A percentile compares a stretch with the other conserved stretches of the same genome.
These are phyloP conservation scores for Fusarium sp. DNA, from an alignment of 2,329 filamentous ascomycete species.

Conservation along the genomic window DNA sequence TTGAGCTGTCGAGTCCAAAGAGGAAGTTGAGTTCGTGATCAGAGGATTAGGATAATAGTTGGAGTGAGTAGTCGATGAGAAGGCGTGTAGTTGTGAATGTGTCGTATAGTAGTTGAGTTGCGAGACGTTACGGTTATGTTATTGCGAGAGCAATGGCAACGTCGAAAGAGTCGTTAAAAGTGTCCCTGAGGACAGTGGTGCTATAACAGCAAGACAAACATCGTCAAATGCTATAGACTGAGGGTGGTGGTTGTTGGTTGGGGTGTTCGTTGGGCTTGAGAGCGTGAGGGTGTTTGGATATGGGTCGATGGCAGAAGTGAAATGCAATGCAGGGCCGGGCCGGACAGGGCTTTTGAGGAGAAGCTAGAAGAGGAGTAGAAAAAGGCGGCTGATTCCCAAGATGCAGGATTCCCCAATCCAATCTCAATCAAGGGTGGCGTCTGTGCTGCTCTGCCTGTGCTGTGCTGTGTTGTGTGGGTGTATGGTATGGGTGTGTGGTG, in stretches of 20 bases:
- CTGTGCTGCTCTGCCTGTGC: conserved; percentile 22
- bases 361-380: conserved; percentile 40
- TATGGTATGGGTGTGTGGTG: conserved; percentile 21
- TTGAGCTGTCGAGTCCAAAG: conserved; percentile 23
- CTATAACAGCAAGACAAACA: conserved; percentile 52
- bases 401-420: conserved; percentile 36
- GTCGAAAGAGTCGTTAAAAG: conserved; percentile 30
- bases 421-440: conserved; percentile 40
- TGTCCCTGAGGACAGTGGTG: conserved; percentile 54
- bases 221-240: conserved; percentile 44
- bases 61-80: not conserved
- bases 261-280: too few species aligned
- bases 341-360: conserved; percentile 43
- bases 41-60: conserved; percentile 6
- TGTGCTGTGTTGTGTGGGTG: conserved; percentile 33
- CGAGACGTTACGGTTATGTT: conserved; percentile 35
- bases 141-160: conserved; percentile 16
- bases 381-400: conserved; percentile 34
- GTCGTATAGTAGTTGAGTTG: conserved; percentile 38
- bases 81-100: conserved; percentile 20
- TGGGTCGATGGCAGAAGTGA: conserved; percentile 37
- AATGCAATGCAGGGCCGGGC: conserved; percentile 41
- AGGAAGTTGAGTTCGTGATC: conserved; percentile 11
- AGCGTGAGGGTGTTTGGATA: conserved; percentile 13
- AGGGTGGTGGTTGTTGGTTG: conserved; percentile 20